Conservation (phyloP, 2,329 filamentous ascomycete species). For the Colletotrichum cordylinicola region DNA sequence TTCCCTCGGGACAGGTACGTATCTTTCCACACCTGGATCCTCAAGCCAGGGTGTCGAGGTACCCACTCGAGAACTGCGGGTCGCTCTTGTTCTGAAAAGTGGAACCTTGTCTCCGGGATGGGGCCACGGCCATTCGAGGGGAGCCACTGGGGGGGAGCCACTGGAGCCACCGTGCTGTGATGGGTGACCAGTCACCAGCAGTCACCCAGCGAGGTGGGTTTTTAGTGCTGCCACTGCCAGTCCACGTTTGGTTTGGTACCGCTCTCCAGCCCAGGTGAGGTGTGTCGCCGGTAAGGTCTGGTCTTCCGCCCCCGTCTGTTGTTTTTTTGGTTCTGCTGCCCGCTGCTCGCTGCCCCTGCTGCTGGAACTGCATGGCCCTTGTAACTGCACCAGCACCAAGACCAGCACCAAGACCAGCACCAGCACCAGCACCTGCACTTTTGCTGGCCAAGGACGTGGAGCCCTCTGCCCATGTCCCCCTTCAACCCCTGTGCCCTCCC, state of each 20-base stretch:
- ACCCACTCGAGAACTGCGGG: background rate
- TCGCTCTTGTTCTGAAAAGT: background rate
- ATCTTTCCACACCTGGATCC: background rate
- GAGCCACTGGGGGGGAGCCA: slow-evolving; percentile 1
- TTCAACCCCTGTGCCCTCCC: background rate
- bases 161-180: slow-evolving; percentile 10
- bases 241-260: slow-evolving; percentile 11
- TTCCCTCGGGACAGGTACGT: slow-evolving; percentile 11
- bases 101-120: slow-evolving; percentile 14
- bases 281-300: background rate
- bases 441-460: background rate
- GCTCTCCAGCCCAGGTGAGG: background rate
- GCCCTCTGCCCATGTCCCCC: background rate
- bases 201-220: slow-evolving; percentile 17
- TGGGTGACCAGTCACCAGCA: slow-evolving; percentile 4
- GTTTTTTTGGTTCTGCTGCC: background rate
- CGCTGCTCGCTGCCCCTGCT: background rate
- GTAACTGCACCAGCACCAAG: background rate
- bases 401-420: background rate
- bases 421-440: background rate
- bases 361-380: background rate
- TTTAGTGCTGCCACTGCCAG: slow-evolving; percentile 20
- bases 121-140: background rate
- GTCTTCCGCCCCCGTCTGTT: background rate
- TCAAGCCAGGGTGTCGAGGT: too few relatives aligned